Conservation (phyloP, 2,329 filamentous ascomycete genomes). For the Penicillium thymicola region DNA sequence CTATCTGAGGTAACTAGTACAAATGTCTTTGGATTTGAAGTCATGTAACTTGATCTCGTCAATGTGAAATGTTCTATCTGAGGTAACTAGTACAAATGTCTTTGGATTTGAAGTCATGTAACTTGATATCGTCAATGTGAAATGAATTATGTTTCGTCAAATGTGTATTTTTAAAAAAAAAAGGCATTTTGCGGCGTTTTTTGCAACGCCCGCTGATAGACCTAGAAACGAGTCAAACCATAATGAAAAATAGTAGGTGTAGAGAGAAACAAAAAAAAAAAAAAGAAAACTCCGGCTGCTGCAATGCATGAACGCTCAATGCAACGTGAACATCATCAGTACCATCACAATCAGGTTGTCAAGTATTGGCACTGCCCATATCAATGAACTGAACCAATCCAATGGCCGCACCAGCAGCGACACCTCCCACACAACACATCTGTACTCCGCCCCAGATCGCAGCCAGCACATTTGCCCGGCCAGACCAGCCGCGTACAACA, state of each 20-base stretch:
- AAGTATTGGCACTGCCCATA: slow-evolving; percentile 16
- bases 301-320: slow-evolving; percentile 4
- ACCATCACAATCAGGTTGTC: neutral
- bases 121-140: neutral
- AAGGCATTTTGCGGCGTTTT: neutral
- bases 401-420: slow-evolving; percentile 66
- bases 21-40: neutral
- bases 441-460: slow-evolving; percentile 60
- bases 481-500: slow-evolving; percentile 45
- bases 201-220: slow-evolving; percentile 4
- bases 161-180: neutral
- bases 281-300: neutral
- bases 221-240: neutral
- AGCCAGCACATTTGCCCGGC: slow-evolving; percentile 48
- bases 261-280: neutral
- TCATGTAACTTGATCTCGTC: neutral
- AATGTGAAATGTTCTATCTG: neutral
- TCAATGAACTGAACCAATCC: slow-evolving; percentile 59
- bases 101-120: neutral
- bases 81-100: no score
- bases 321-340: neutral
- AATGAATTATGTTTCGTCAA: neutral
- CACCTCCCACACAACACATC: slow-evolving; percentile 62
- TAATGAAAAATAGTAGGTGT: neutral
- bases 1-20: neutral